A percentile compares a stretch with the other conserved stretches of the same genome.
Conservation (phyloP, 2,329 filamentous ascomycete species). For the Colletotrichum noveboracense region DNA sequence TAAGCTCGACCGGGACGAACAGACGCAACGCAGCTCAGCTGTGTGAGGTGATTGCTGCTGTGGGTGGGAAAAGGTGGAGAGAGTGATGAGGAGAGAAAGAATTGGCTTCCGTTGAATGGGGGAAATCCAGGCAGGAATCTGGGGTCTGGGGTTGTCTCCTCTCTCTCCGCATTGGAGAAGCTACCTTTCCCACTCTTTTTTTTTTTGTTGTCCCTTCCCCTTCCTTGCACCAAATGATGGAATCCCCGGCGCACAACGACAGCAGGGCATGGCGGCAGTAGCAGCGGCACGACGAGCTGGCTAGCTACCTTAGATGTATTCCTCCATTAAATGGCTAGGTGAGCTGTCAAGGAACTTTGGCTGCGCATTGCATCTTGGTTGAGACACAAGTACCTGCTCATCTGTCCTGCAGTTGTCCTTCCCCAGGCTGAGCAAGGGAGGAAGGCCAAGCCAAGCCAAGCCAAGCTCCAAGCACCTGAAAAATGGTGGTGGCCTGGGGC, state of each 20-base stretch:
- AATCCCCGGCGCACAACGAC: background rate
- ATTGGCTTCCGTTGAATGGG: conserved; percentile 28
- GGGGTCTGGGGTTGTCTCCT: conserved; percentile 37
- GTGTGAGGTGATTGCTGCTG: conserved; percentile 22
- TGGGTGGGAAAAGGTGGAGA: conserved; percentile 33
- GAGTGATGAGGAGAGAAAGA: conserved; percentile 25
- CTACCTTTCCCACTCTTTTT: background rate
- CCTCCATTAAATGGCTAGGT: background rate
- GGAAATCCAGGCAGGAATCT: conserved; percentile 21
- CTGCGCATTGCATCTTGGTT: background rate
- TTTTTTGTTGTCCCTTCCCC: background rate
- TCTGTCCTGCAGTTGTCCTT: background rate
- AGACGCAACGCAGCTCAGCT: background rate
- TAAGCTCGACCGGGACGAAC: background rate
- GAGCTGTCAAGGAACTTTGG: background rate
- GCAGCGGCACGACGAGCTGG: background rate
- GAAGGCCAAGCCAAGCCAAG: background rate
- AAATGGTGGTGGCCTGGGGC: background rate
- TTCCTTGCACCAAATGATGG: background rate
- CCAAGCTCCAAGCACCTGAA: background rate
- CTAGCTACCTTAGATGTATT: background rate
- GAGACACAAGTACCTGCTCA: background rate
- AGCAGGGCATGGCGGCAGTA: background rate
- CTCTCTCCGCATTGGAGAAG: conserved; percentile 47
- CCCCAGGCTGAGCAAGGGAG: background rate